phyloP scores from a whole-genome alignment of 202 grass and related monocot genomes.

The Cymbopogon flexuosus region DNA sequence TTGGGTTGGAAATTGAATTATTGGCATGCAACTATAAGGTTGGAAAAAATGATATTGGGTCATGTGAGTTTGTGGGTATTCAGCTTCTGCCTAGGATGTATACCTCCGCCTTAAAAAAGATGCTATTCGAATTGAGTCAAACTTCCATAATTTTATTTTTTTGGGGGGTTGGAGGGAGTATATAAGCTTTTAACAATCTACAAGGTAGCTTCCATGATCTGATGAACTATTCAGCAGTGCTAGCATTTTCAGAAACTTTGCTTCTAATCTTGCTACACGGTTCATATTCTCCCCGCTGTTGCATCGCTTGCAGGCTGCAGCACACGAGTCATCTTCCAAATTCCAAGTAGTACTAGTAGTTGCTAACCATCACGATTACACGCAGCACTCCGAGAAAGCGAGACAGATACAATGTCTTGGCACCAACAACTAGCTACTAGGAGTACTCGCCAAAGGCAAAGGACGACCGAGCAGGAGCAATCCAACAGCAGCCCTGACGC shows the following conservation, averaged over 20 bases:
- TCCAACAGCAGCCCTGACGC: background rate
- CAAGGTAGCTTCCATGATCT: background rate
- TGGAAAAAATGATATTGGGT: background rate
- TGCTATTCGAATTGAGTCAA: background rate
- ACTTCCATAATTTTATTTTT: background rate
- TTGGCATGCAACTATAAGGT: background rate
- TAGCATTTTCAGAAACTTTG: slow-evolving; percentile 7
- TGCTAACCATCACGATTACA: background rate
- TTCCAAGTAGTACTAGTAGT: background rate
- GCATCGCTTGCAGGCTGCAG: background rate
- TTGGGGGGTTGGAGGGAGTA: background rate
- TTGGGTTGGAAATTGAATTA: background rate
- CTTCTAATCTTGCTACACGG: background rate
- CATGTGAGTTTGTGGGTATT: background rate
- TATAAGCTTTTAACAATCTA: background rate
- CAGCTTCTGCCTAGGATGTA: background rate
- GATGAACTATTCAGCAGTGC: background rate
- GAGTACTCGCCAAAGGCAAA: background rate
- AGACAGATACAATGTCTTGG: slow-evolving; percentile 16
- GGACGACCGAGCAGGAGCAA: slow-evolving; percentile 19
- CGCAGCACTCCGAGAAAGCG: background rate
- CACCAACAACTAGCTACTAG: background rate
- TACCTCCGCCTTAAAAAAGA: background rate
- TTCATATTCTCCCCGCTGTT: background rate
- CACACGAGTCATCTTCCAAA: slow-evolving; percentile 14